Conservation (phyloP, 2,329 filamentous ascomycete genomes). For the Neopestalotiopsis sp. region DNA sequence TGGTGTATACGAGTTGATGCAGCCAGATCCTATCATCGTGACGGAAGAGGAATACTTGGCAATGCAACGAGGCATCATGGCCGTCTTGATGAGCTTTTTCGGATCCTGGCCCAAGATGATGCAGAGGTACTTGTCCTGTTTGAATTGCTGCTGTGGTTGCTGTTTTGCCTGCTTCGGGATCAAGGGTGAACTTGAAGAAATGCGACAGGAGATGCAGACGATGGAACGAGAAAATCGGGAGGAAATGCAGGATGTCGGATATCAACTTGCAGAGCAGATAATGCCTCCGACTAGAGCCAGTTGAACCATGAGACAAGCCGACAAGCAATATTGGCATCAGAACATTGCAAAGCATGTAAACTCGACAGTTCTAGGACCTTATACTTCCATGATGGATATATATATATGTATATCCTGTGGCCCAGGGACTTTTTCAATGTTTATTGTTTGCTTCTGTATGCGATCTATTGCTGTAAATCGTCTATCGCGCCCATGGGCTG, state of each 20-base stretch:
- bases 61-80: background rate
- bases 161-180: conserved; percentile 1
- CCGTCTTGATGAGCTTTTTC: background rate
- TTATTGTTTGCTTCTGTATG: background rate
- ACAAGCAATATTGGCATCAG: too few relatives aligned
- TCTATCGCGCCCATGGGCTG: background rate
- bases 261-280: conserved; percentile 3
- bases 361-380: too few relatives aligned
- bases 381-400: too few relatives aligned
- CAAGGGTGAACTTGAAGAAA: background rate
- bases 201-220: background rate
- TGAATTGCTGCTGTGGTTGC: conserved; percentile 6
- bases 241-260: background rate
- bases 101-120: background rate
- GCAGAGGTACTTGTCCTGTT: background rate
- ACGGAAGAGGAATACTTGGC: conserved; percentile 4
- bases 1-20: background rate
- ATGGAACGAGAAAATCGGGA: background rate
- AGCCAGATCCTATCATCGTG: conserved; percentile 7
- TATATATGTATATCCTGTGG: too few relatives aligned
- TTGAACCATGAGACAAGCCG: background rate
- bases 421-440: too few relatives aligned
- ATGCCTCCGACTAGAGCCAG: background rate
- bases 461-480: background rate
- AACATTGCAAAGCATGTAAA: too few relatives aligned